These are phyloP conservation scores for Nymphaea colorata DNA, from an alignment of 164 flowering plant species.

Conservation along the genomic window DNA sequence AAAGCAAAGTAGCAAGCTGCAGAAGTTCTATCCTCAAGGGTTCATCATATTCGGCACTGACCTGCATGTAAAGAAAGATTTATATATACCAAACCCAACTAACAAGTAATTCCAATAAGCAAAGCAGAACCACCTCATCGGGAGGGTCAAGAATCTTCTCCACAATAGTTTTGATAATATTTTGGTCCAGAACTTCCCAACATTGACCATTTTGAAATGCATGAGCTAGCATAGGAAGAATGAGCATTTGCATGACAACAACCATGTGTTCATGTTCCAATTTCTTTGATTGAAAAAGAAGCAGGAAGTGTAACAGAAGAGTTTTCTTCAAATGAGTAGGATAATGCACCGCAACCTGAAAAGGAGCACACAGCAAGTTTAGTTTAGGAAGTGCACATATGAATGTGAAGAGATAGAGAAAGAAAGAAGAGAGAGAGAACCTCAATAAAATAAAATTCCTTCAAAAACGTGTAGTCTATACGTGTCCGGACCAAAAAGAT, in stretches of 20 bases:
- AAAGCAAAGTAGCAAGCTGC: slow-evolving; percentile 95
- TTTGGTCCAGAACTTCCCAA: slow-evolving; percentile 93
- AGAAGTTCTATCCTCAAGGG: slow-evolving; percentile 93
- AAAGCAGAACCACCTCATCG: slow-evolving; percentile 60
- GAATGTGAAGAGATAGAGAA: background rate
- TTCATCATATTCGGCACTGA: slow-evolving; percentile 96
- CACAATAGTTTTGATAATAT: slow-evolving; percentile 79
- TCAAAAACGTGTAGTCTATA: slow-evolving; percentile 91
- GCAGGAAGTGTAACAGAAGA: slow-evolving; percentile 67
- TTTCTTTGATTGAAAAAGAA: slow-evolving; percentile 82
- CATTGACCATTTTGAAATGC: slow-evolving; percentile 85
- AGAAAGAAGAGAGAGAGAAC: slow-evolving; percentile 17
- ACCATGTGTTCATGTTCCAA: slow-evolving; percentile 90
- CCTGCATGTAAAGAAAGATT: slow-evolving; percentile 25
- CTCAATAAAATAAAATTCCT: slow-evolving; percentile 98
- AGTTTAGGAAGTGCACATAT: background rate
- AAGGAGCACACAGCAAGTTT: background rate
- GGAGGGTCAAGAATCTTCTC: slow-evolving; percentile 99
- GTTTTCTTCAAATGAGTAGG: slow-evolving; percentile 73
- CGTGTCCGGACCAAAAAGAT: slow-evolving; percentile 83
- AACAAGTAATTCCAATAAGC: background rate
- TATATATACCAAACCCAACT: background rate
- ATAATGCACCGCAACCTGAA: slow-evolving; percentile 95
- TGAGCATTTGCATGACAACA: slow-evolving; percentile 95
- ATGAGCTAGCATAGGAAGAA: slow-evolving; percentile 97